A percentile compares a stretch with the other conserved stretches of the same genome.
phyloP scores from a whole-genome alignment of 73 alveolate genomes.

The Paramecium primaurelia region DNA sequence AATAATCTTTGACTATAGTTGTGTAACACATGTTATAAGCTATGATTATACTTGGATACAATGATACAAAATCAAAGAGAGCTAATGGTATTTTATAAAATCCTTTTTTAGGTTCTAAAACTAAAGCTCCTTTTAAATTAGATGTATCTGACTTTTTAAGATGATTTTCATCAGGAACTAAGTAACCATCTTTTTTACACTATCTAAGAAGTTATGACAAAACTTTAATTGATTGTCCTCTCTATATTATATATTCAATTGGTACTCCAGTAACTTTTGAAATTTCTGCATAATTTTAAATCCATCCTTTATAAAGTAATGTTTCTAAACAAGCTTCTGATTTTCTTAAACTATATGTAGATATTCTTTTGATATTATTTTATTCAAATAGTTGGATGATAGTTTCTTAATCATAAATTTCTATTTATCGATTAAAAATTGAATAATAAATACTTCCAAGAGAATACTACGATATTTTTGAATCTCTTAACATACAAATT shows the following conservation, averaged over 20 bases:
- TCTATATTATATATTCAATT: conserved; percentile 84
- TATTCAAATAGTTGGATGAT: conserved; percentile 68
- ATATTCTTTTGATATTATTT: conserved; percentile 92
- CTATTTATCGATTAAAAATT: conserved; percentile 96
- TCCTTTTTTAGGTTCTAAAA: conserved; percentile 93
- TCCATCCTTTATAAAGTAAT: conserved; percentile 89
- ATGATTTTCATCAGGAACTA: conserved; percentile 87
- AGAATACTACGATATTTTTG: conserved; percentile 94
- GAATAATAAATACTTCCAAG: conserved; percentile 96
- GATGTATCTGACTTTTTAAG: conserved; percentile 72
- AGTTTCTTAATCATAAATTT: conserved; percentile 85
- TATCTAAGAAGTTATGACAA: conserved; percentile 85
- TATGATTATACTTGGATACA: conserved; percentile 99
- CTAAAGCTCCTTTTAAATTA: conserved; percentile 99
- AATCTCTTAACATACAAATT: conserved; percentile 94
- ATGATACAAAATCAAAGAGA: conserved; percentile 98
- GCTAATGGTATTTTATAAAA: conserved; percentile 97
- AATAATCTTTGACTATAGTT: conserved; percentile 63
- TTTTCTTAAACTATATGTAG: conserved; percentile 97
- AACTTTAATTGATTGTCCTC: conserved; percentile 97
- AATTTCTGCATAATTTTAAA: conserved; percentile 95
- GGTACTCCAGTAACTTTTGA: conserved; percentile 99
- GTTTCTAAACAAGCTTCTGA: conserved; percentile 86
- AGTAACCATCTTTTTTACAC: conserved; percentile 77
- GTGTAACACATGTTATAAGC: conserved; percentile 99